phyloP scores from a whole-genome alignment of 2,329 filamentous ascomycete species.

The Uncinocarpus reesii region DNA sequence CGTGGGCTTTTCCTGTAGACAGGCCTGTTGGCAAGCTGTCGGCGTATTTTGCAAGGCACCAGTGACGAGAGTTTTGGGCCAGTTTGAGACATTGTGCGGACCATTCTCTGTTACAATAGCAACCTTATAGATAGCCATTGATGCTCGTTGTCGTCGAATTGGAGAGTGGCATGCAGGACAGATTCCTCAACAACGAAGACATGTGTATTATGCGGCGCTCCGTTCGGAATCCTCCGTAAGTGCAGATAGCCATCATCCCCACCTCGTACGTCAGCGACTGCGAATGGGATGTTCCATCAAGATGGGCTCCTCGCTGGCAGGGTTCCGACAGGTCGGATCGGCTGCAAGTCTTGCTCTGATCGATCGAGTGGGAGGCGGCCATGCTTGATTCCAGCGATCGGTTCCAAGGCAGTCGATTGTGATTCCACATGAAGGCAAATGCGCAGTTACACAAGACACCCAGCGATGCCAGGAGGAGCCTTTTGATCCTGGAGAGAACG shows the following conservation, averaged over 20 bases:
- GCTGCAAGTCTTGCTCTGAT: neutral
- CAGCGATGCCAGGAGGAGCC: too few species aligned
- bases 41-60: constrained; percentile 21
- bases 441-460: neutral
- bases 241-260: neutral
- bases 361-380: neutral
- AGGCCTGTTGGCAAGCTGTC: constrained; percentile 23
- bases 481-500: too few species aligned
- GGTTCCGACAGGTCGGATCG: neutral
- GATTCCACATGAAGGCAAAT: constrained; percentile 1
- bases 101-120: neutral
- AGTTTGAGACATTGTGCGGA: neutral
- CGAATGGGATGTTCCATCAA: neutral
- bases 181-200: neutral
- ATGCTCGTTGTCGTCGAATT: neutral
- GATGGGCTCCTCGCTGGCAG: too few species aligned
- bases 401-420: neutral
- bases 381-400: neutral
- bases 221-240: neutral
- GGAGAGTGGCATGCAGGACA: neutral
- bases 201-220: neutral
- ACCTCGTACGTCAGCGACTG: neutral
- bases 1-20: constrained; percentile 20
- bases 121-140: neutral
- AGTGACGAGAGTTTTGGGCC: neutral